phyloP scores from a whole-genome alignment of 1,139 yeast species.

The Suhomyces bribrorum region DNA sequence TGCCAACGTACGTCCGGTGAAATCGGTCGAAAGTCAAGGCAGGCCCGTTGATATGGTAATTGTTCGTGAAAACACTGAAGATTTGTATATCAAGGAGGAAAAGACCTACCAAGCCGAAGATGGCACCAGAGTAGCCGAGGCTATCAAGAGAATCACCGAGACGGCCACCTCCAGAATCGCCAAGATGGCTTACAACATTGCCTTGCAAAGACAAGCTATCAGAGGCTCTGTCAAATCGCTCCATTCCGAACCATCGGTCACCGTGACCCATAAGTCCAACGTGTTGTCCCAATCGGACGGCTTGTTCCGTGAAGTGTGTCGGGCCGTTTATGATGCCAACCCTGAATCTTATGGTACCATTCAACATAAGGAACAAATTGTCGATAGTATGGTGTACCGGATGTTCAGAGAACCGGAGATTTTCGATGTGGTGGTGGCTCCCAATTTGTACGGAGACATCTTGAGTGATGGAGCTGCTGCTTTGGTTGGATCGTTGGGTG shows the following conservation, averaged over 20 bases:
- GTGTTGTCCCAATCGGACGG: constrained; percentile 94
- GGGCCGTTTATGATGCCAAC: constrained; percentile 70
- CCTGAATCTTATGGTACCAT: constrained; percentile 56
- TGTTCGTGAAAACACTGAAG: constrained; percentile 98
- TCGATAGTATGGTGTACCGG: constrained; percentile 98
- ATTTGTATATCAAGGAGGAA: constrained; percentile 92
- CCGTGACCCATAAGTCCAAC: constrained; percentile 95
- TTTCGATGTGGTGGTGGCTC: constrained; percentile 97
- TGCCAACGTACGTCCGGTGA: constrained; percentile 97
- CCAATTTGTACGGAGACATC: constrained; percentile 96
- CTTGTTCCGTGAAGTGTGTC: constrained; percentile 89
- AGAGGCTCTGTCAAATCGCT: constrained; percentile 51
- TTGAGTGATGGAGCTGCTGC: constrained; percentile 99
- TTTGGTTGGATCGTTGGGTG: constrained; percentile 95
- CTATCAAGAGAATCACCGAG: constrained; percentile 93
- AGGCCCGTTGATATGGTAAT: constrained; percentile 96
- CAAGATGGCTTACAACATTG: constrained; percentile 87
- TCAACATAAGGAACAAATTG: constrained; percentile 89
- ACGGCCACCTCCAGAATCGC: constrained; percentile 84
- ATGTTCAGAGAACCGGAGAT: constrained; percentile 97
- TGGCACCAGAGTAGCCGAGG: constrained; percentile 89
- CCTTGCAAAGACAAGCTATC: constrained; percentile 82
- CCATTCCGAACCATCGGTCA: constrained; percentile 66
- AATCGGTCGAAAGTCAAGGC: constrained; percentile 79
- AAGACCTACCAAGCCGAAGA: constrained; percentile 66